phyloP scores from a whole-genome alignment of 352 stramenopile species.

The Phytophthora pseudosyringae region DNA sequence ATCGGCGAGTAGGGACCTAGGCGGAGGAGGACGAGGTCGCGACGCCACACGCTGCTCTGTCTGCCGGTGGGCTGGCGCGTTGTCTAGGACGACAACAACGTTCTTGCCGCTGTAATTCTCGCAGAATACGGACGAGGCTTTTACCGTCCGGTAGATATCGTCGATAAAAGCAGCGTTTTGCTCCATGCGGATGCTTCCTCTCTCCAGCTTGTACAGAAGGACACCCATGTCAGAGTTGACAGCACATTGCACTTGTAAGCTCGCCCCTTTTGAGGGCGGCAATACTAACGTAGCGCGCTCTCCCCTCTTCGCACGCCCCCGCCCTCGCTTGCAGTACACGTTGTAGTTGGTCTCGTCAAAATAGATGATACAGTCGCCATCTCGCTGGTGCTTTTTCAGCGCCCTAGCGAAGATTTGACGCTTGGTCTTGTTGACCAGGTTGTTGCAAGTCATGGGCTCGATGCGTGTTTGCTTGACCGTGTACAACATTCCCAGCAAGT shows the following conservation, averaged over 20 bases:
- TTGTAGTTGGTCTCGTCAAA: slow-evolving; percentile 13
- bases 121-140: background rate
- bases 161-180: background rate
- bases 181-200: slow-evolving; percentile 1
- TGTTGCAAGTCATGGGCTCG: slow-evolving; percentile 1
- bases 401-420: background rate
- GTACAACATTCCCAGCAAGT: background rate
- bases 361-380: slow-evolving; percentile 6
- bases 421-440: slow-evolving; percentile 4
- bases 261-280: background rate
- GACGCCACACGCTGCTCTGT: too few species aligned
- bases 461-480: background rate
- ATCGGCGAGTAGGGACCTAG: too few species aligned
- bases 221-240: background rate
- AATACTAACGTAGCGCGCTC: background rate
- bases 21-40: too few species aligned
- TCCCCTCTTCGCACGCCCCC: background rate
- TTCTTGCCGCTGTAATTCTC: slow-evolving; percentile 3
- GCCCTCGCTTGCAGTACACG: slow-evolving; percentile 5
- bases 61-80: too few species aligned
- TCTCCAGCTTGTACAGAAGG: background rate
- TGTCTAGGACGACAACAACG: too few species aligned
- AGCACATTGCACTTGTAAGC: slow-evolving; percentile 6
- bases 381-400: background rate
- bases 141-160: background rate